Conservation (phyloP, 2,329 filamentous ascomycete species). For the Tothia fuscella region DNA sequence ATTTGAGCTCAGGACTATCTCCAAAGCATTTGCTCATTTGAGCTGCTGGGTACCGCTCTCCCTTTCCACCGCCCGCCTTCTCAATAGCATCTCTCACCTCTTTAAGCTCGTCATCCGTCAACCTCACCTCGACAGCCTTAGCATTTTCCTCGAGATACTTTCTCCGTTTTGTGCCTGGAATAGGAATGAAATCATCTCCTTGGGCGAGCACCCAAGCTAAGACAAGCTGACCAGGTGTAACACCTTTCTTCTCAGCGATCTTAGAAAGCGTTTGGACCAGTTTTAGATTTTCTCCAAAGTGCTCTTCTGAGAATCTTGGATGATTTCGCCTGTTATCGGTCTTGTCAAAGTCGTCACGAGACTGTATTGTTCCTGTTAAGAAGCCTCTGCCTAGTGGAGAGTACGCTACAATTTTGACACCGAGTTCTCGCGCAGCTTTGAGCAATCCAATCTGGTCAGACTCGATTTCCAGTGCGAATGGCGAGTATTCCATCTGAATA, state of each 20-base stretch:
- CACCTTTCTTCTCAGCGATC: slow-evolving; percentile 18
- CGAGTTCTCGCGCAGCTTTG: slow-evolving; percentile 36
- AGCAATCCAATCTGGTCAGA: slow-evolving; percentile 27
- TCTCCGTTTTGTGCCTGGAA: slow-evolving; percentile 17
- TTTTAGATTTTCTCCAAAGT: slow-evolving; percentile 20
- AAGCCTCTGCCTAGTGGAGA: slow-evolving; percentile 31
- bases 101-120: slow-evolving; percentile 18
- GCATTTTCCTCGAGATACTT: slow-evolving; percentile 19
- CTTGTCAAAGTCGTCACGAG: slow-evolving; percentile 25
- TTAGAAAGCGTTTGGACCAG: slow-evolving; percentile 17
- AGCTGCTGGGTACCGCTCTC: neutral
- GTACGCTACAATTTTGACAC: slow-evolving; percentile 29
- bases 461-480: slow-evolving; percentile 40
- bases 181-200: slow-evolving; percentile 15
- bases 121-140: slow-evolving; percentile 13
- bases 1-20: no score
- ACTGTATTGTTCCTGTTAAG: slow-evolving; percentile 30
- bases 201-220: slow-evolving; percentile 22
- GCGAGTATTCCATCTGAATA: slow-evolving; percentile 18
- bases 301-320: slow-evolving; percentile 20
- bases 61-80: slow-evolving; percentile 13
- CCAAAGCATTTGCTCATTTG: slow-evolving; percentile 7
- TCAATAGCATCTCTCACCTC: slow-evolving; percentile 20
- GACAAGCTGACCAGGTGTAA: slow-evolving; percentile 19
- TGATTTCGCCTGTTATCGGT: slow-evolving; percentile 19